Base-by-base conservation (phyloP, 2,329 filamentous ascomycete species). In the Xylaria sp. region DNA sequence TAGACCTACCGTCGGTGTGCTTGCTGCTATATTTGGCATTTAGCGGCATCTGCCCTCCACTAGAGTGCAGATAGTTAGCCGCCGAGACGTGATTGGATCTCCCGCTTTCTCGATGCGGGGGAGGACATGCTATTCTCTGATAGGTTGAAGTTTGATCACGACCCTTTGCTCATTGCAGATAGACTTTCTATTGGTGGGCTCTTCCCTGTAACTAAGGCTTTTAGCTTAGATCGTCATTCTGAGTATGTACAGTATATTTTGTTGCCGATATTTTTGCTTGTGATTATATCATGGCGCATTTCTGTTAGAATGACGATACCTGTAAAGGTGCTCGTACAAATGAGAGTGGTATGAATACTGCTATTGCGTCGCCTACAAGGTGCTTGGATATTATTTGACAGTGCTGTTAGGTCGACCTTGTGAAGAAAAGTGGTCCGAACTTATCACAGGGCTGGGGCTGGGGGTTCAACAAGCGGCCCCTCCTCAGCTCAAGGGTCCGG, bases 21-120 rank as follows among this genome's bases (percentile, higher is more conserved):
- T 59, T 39, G 46, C 13, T 59, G 13, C 66, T 69, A 69, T 66
- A 69, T 69, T 69, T 69, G 57, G 66, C 25, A 32, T 32, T 41
- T 41, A 18, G 44, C 44, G 44, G 63, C 44, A 41, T 28, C 25
- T 39, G 32, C 12, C 10, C 37, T 18, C 9, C 7, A 12, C 28
- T 34, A 25, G 18, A 12, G 2, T 10, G n/a, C 32, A 34, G 25
- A 23, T 32, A 37, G 12, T 59, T 69, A 66, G 67, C 67, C 67
- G 67, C 67, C 44, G 63, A 63, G 56, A 60, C 20, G 18, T 5
- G 18, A 18, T 12, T 50, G 28, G 12, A 46, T 20, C 15, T 10
- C 9, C 48, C 20, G 34, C 5, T 44, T 44, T 46, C 48, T 55
- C 28, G 52, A 65, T 69, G 66, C 66, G 66, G 66, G 66, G 66